These are phyloP conservation scores for Physaria fendleri DNA, from an alignment of 345 rosid genomes.

Conservation along the genomic window DNA sequence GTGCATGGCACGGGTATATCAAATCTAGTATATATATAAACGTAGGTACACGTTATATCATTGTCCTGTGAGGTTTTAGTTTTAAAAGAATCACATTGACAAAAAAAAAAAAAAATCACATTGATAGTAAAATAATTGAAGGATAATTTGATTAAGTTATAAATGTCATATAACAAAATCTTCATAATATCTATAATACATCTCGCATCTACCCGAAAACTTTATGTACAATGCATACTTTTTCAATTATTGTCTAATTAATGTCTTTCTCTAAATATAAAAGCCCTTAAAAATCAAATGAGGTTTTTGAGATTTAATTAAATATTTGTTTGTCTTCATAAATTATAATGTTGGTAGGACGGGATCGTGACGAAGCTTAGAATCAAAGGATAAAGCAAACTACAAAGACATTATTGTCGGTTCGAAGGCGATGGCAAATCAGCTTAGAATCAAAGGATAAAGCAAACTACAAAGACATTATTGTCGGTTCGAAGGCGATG, in stretches of 20 bases:
- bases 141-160: neutral
- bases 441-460: conserved; percentile 27
- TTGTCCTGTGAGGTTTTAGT: neutral
- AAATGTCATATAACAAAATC: neutral
- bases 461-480: conserved; percentile 21
- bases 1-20: too few relatives aligned
- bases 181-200: conserved; percentile 2
- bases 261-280: conserved; percentile 3
- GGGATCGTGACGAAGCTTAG: conserved; percentile 22
- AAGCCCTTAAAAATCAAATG: neutral
- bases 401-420: conserved; percentile 29
- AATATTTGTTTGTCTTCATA: neutral
- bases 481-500: conserved; percentile 41
- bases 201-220: conserved; percentile 15
- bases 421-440: conserved; percentile 41
- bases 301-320: neutral
- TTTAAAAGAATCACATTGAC: neutral
- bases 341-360: conserved; percentile 12
- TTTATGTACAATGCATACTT: conserved; percentile 11
- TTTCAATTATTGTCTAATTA: conserved; percentile 17
- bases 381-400: conserved; percentile 28
- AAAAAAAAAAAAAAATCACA: too few relatives aligned
- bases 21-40: too few relatives aligned
- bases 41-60: neutral
- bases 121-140: neutral